These are phyloP conservation scores for Penicillium aurantiogriseum DNA, from an alignment of 2,329 filamentous ascomycete genomes.

Conservation along the genomic window DNA sequence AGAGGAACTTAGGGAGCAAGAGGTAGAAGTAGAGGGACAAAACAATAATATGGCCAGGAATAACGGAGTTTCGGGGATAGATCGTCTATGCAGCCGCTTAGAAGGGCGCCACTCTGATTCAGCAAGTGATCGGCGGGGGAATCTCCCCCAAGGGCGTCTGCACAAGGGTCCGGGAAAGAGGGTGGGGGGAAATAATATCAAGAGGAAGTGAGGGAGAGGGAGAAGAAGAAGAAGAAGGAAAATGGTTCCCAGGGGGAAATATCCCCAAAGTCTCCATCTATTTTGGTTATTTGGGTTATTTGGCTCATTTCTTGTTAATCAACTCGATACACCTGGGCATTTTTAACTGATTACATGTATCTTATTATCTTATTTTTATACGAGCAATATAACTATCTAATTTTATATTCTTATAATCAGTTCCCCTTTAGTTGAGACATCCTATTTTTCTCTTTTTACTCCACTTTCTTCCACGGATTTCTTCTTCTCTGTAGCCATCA, in stretches of 20 bases:
- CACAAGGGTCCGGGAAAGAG: constrained; percentile 1
- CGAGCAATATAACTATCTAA: neutral
- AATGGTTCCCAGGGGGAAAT: neutral
- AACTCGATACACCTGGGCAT: neutral
- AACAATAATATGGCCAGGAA: constrained; percentile 9
- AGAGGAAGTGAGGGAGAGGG: constrained; percentile 10
- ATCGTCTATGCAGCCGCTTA: constrained; percentile 15
- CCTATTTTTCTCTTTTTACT: neutral
- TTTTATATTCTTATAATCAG: constrained; percentile 1
- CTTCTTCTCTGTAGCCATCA: neutral
- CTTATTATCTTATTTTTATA: neutral
- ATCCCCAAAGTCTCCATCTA: neutral
- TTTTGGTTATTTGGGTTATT: neutral
- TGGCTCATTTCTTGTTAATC: neutral
- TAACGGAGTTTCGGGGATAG: constrained; percentile 6
- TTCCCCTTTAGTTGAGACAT: constrained; percentile 1
- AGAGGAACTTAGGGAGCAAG: neutral
- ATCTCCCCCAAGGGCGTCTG: constrained; percentile 2
- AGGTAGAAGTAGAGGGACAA: constrained; percentile 3
- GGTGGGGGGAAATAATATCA: neutral
- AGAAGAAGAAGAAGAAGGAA: neutral
- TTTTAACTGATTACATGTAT: no score
- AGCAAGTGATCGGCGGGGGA: constrained; percentile 22
- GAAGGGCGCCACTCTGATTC: constrained; percentile 18
- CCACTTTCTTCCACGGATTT: neutral